A percentile compares a stretch with the other conserved stretches of the same genome.
Evolutionary conservation across 2,329 filamentous ascomycete genomes (phyloP).

Genomic region (Xylaria hypoxylon): DNA sequence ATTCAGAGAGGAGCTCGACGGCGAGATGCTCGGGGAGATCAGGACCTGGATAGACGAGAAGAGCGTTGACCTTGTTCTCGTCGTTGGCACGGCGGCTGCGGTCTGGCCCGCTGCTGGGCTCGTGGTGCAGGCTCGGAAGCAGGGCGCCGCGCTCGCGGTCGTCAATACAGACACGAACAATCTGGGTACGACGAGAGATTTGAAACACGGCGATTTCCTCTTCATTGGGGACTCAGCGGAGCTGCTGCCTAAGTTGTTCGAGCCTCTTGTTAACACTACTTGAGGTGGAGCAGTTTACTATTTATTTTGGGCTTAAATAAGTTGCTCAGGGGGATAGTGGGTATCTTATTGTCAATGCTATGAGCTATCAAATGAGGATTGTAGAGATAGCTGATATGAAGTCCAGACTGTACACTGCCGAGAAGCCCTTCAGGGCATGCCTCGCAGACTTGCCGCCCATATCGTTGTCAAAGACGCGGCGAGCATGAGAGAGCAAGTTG

Average conservation of each 20-base stretch:
- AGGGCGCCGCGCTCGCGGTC: constrained; percentile 78
- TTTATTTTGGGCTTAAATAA: background rate
- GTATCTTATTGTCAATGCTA: background rate
- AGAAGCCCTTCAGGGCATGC: constrained; percentile 41
- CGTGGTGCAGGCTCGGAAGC: constrained; percentile 69
- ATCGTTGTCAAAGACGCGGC: constrained; percentile 45
- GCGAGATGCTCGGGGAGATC: constrained; percentile 67
- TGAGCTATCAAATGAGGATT: background rate
- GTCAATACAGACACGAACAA: constrained; percentile 77
- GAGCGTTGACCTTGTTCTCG: constrained; percentile 80
- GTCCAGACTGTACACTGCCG: background rate
- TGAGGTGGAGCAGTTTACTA: background rate
- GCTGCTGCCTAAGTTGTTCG: constrained; percentile 59
- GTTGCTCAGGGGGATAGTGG: background rate
- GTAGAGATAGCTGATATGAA: background rate
- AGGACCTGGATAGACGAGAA: constrained; percentile 70
- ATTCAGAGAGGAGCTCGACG: constrained; percentile 81
- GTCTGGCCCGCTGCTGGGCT: constrained; percentile 85
- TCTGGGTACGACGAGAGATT: constrained; percentile 53
- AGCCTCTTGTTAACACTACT: constrained; percentile 37
- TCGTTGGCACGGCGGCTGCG: constrained; percentile 82
- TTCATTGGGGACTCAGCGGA: constrained; percentile 63
- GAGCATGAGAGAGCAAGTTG: constrained; percentile 46
- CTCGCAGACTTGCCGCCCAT: constrained; percentile 45
- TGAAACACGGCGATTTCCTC: constrained; percentile 61